Base-by-base conservation (phyloP, 345 rosid species). In the Eucalyptus pauciflora region DNA sequence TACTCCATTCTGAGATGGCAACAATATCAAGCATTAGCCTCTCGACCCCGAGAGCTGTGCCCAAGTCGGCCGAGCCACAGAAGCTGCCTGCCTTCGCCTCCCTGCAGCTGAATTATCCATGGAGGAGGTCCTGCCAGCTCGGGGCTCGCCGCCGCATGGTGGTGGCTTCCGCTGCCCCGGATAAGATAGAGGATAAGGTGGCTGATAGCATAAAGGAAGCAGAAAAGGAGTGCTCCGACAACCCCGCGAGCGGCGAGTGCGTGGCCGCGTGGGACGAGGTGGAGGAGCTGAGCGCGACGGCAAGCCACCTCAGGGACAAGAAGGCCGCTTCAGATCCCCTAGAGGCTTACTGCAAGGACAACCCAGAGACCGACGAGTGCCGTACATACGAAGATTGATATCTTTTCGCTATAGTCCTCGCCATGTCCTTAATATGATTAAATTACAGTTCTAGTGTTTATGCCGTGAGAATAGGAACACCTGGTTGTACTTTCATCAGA, bases 251-350 rank as follows among this genome's bases (percentile, higher is more conserved):
- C 89, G 98, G 98, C 0, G 99, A 97, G 93, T 97, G 99, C 62
- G 98, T 92, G 58, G 99, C 99, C 6, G 99, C 99, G 18, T 97
- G 99, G 99, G 99, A 97, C 86, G 99, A 96, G 92, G 99, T 97
- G 91, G 99, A 97, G 94, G 99, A 97, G 96, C 94, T 97, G 90
- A 97, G 99, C 86, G 99, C 99, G 12, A 98, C 99, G 5, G 99
- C 96, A 15, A 96, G 99, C 94, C 99, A 97, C 89, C 98, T 98
- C 3, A 91, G 96, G 90, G 99, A 95, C 92, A 95, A 90, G 98
- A 88, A 93, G 94, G 96, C 96, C 89, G 94, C 90, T 6, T 88
- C 92, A 2, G 99, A 97, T 87, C 99, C 99, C 33, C 89, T 97
- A 93, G 99, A 97, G 93, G 89, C 90, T 10, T 96, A 92, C 89